phyloP scores from a whole-genome alignment of 2,329 filamentous ascomycete species.

The Parafenestella ontariensis region DNA sequence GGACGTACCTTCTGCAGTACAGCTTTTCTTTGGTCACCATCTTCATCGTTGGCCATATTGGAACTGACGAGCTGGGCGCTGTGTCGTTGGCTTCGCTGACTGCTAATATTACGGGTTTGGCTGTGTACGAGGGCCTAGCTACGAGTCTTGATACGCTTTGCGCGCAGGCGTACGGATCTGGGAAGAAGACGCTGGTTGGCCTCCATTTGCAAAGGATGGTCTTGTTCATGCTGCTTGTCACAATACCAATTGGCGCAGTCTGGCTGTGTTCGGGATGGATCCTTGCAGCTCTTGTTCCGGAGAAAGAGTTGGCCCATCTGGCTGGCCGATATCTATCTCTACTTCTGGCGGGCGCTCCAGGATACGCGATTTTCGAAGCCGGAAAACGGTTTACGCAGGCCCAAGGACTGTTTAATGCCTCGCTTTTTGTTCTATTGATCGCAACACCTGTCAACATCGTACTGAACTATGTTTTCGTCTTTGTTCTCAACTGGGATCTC shows the following conservation, averaged over 20 bases:
- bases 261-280: conserved; percentile 60
- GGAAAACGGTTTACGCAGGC: conserved; percentile 63
- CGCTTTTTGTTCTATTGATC: conserved; percentile 56
- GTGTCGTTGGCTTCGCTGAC: conserved; percentile 62
- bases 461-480: conserved; percentile 59
- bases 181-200: conserved; percentile 57
- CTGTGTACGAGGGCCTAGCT: conserved; percentile 60
- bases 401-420: conserved; percentile 61
- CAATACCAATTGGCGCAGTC: conserved; percentile 57
- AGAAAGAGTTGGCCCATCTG: conserved; percentile 56
- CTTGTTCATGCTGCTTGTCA: conserved; percentile 56
- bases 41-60: conserved; percentile 61
- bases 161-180: conserved; percentile 60
- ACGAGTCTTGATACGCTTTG: conserved; percentile 61
- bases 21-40: conserved; percentile 60
- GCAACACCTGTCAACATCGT: conserved; percentile 58
- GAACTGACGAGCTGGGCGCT: conserved; percentile 61
- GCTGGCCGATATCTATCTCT: conserved; percentile 60
- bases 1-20: conserved; percentile 64
- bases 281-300: conserved; percentile 55
- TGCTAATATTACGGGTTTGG: conserved; percentile 61
- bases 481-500: conserved; percentile 54
- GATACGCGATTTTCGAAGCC: conserved; percentile 62
- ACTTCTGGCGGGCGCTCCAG: conserved; percentile 59
- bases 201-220: conserved; percentile 63